phyloP scores from a whole-genome alignment of 768 basidiomycete species.

The Sarcodon sp. region DNA sequence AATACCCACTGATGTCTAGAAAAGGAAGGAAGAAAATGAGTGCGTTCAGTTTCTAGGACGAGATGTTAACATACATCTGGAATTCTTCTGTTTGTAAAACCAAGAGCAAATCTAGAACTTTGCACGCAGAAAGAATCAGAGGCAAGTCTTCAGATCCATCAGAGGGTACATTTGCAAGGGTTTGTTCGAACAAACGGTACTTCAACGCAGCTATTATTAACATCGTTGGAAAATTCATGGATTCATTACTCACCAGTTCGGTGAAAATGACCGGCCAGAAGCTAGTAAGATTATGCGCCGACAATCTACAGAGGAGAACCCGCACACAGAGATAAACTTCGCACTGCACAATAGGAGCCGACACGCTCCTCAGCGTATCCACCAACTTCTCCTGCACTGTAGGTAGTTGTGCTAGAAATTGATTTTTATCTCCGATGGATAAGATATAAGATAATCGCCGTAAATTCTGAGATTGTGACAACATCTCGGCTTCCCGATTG shows the following conservation, averaged over 20 bases:
- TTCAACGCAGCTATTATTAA: slow-evolving; percentile 15
- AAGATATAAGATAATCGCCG: slow-evolving; percentile 79
- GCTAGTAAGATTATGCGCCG: slow-evolving; percentile 82
- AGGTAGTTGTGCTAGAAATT: slow-evolving; percentile 81
- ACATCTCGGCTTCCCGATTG: slow-evolving; percentile 89
- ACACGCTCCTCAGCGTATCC: slow-evolving; percentile 71
- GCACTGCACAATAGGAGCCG: slow-evolving; percentile 77
- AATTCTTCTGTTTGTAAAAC: slow-evolving; percentile 95
- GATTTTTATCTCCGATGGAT: slow-evolving; percentile 83
- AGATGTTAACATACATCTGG: slow-evolving; percentile 55
- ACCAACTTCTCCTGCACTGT: slow-evolving; percentile 96
- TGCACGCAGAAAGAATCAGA: slow-evolving; percentile 80
- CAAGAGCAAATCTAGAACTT: slow-evolving; percentile 87
- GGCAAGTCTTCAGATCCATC: slow-evolving; percentile 82
- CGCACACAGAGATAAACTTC: slow-evolving; percentile 94
- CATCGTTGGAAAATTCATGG: not conserved
- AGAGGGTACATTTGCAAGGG: slow-evolving; percentile 52
- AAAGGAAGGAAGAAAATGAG: not conserved
- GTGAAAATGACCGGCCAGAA: slow-evolving; percentile 96
- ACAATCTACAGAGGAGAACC: slow-evolving; percentile 81
- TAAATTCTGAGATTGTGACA: slow-evolving; percentile 74
- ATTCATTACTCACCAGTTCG: slow-evolving; percentile 51
- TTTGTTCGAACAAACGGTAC: slow-evolving; percentile 86
- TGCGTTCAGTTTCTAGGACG: not conserved
- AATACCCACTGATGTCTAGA: slow-evolving; percentile 95